Conservation (phyloP, 2,329 filamentous ascomycete species). For the Colletotrichum godetiae region DNA sequence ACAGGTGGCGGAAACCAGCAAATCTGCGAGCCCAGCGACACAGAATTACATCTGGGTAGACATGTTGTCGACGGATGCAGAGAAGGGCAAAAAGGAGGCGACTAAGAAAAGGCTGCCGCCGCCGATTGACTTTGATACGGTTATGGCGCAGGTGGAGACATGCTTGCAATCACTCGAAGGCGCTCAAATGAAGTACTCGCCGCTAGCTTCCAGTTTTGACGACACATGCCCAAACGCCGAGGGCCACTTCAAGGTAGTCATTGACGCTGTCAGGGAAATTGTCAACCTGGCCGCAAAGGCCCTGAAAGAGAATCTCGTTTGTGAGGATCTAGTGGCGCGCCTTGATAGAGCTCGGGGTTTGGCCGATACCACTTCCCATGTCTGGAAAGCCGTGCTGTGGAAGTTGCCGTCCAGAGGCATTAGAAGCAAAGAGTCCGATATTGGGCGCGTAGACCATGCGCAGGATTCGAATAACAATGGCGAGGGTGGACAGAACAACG, state of each 20-base stretch:
- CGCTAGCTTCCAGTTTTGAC: neutral
- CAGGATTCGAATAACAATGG: neutral
- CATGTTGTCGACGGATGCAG: slow-evolving; percentile 5
- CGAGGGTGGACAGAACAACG: neutral
- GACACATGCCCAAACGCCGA: neutral
- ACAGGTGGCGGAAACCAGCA: neutral
- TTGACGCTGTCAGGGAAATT: slow-evolving; percentile 13
- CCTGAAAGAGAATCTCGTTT: neutral
- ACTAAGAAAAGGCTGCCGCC: neutral
- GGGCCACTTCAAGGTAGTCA: slow-evolving; percentile 13
- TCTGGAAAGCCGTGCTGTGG: slow-evolving; percentile 11
- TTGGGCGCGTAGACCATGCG: too few species aligned
- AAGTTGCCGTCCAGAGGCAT: neutral
- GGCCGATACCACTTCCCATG: neutral
- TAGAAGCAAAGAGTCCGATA: neutral
- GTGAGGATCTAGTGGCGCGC: neutral
- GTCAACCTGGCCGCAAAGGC: slow-evolving; percentile 3
- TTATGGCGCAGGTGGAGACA: slow-evolving; percentile 8
- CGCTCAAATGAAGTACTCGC: neutral
- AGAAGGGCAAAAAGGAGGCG: neutral
- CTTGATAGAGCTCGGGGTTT: slow-evolving; percentile 5
- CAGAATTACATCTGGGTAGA: slow-evolving; percentile 20
- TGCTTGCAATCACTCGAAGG: slow-evolving; percentile 16
- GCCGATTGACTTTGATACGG: neutral
- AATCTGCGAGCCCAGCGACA: slow-evolving; percentile 7